Evolutionary conservation across 345 rosid species (phyloP).

Genomic region (Citrus sinensis): DVS_A1.0 CM039169.1:3425001-3425500

Average conservation of each 20-base stretch:
- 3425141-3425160: not conserved
- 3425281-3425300: not conserved
- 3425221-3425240: not conserved
- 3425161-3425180: not conserved
- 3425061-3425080: slow-evolving; percentile 19
- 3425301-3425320: not conserved
- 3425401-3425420: not conserved
- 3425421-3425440: not conserved
- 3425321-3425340: not conserved
- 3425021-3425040: not conserved
- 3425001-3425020: not conserved
- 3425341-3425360: not conserved
- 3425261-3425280: not conserved
- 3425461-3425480: not conserved
- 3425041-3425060: slow-evolving; percentile 1
- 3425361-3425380: not conserved
- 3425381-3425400: not conserved
- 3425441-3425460: not conserved
- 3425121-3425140: not conserved
- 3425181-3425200: not conserved
- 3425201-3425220: not conserved
- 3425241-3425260: not conserved
- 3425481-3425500: not conserved
- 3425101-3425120: not conserved
- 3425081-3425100: not conserved